Percentiles rank a stretch among this genome's conserved stretches.
Evolutionary conservation across 2,329 filamentous ascomycete genomes (phyloP).

Genomic region (Penicillium sp.): DNA sequence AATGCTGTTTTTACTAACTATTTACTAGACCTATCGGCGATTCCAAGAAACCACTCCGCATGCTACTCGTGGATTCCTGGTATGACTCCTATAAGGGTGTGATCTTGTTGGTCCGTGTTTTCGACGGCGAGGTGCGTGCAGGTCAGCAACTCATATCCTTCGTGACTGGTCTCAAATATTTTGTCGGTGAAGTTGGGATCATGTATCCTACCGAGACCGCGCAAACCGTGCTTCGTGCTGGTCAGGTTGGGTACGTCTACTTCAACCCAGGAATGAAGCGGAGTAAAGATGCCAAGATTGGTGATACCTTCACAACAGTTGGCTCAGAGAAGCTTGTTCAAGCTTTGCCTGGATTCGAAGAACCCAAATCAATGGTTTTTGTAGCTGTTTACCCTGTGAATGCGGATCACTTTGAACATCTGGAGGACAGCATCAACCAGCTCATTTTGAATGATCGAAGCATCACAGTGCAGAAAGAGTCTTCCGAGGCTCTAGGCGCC

Average conservation of each 20-base stretch:
- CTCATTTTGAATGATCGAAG: conserved; percentile 92
- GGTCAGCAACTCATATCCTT: conserved; percentile 87
- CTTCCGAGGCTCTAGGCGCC: conserved; percentile 86
- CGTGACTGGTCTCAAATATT: conserved; percentile 85
- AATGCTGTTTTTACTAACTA: conserved; percentile 19
- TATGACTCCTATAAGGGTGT: conserved; percentile 96
- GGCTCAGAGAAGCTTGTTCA: conserved; percentile 74
- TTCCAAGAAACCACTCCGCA: conserved; percentile 67
- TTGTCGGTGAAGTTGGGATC: conserved; percentile 92
- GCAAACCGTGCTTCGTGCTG: conserved; percentile 76
- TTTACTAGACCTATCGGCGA: conserved; percentile 65
- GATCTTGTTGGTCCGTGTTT: conserved; percentile 83
- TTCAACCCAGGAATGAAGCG: conserved; percentile 99
- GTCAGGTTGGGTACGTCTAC: conserved; percentile 93
- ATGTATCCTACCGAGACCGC: conserved; percentile 88
- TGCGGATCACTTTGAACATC: conserved; percentile 77
- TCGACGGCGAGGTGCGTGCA: conserved; percentile 78
- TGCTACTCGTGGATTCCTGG: conserved; percentile 96
- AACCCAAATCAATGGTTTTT: conserved; percentile 98
- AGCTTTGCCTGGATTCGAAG: conserved; percentile 87
- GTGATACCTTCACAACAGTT: conserved; percentile 87
- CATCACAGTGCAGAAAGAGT: conserved; percentile 90
- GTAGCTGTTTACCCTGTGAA: conserved; percentile 95
- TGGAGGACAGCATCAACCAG: conserved; percentile 93
- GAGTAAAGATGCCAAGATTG: conserved; percentile 91